A percentile compares a stretch with the other conserved stretches of the same genome.
Conservation (phyloP, 2,329 filamentous ascomycete genomes). For the Cordyceps cateniannulata region DNA sequence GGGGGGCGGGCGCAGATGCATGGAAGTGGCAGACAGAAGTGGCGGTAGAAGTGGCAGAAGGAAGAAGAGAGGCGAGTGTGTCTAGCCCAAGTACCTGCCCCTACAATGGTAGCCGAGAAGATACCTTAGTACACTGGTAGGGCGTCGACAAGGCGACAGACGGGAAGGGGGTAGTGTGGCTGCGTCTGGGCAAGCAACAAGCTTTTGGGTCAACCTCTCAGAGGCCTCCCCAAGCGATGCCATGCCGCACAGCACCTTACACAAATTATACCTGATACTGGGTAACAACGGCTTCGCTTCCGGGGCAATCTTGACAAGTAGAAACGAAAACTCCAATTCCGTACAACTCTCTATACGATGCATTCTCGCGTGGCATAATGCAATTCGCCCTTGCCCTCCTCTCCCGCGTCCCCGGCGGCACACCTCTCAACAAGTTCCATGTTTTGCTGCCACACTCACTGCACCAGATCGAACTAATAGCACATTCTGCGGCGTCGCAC, state of each 20-base stretch:
- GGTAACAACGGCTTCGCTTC: background rate
- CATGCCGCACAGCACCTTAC: background rate
- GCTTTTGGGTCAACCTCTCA: background rate
- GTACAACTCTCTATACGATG: background rate
- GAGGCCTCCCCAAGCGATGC: background rate
- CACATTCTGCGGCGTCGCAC: background rate
- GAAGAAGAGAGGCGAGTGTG: too few species aligned
- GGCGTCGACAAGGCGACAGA: background rate
- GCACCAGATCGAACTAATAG: constrained; percentile 4
- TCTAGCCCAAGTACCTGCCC: too few species aligned
- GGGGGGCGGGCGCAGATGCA: background rate
- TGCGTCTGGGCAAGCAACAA: background rate
- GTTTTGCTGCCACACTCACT: background rate
- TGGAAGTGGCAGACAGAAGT: background rate
- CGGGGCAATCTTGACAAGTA: background rate
- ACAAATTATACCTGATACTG: background rate
- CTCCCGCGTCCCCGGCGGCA: background rate
- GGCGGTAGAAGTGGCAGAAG: too few species aligned
- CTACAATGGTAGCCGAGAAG: too few species aligned
- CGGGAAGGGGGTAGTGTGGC: background rate
- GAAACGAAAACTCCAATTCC: background rate
- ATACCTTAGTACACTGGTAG: too few species aligned
- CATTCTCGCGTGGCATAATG: background rate
- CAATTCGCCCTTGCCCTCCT: background rate
- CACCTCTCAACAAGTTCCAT: background rate